Evolutionary conservation across 331 rosid species (phyloP).

Genomic region (Quercus lobata): DNA sequence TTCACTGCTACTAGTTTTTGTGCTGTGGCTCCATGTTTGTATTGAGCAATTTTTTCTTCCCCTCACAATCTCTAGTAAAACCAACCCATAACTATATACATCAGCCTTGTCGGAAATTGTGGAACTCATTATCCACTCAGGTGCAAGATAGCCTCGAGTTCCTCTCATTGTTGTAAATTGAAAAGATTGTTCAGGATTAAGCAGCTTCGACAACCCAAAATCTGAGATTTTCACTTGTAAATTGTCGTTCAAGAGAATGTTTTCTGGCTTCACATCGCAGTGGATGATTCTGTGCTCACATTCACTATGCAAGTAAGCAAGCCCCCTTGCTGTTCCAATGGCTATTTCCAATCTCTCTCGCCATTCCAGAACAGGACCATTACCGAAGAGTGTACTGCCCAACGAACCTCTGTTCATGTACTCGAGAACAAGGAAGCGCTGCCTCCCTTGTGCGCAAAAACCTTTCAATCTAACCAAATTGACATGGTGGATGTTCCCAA

Average conservation of each 20-base stretch:
- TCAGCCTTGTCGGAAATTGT: constrained; percentile 83
- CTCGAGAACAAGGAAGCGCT: constrained; percentile 68
- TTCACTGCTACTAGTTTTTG: constrained; percentile 46
- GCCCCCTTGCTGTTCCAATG: constrained; percentile 87
- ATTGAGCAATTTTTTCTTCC: constrained; percentile 69
- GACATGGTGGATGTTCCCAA: constrained; percentile 76
- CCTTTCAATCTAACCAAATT: constrained; percentile 81
- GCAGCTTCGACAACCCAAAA: constrained; percentile 87
- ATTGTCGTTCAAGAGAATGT: constrained; percentile 70
- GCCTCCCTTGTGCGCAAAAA: constrained; percentile 74
- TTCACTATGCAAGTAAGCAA: constrained; percentile 74
- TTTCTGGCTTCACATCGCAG: constrained; percentile 89
- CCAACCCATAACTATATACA: constrained; percentile 91
- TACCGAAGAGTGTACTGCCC: constrained; percentile 67
- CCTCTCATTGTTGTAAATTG: constrained; percentile 92
- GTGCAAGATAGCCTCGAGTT: constrained; percentile 88
- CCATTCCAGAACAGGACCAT: constrained; percentile 82
- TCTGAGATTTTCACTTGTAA: constrained; percentile 86
- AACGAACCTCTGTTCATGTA: constrained; percentile 89
- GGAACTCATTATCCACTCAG: constrained; percentile 88
- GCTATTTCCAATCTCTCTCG: constrained; percentile 80
- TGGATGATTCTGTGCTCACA: constrained; percentile 83
- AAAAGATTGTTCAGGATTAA: constrained; percentile 68
- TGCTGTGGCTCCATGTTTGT: constrained; percentile 54
- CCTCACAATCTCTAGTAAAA: constrained; percentile 73